These are phyloP conservation scores for Cornus florida DNA, from an alignment of 148 eudicot species.

Conservation along the genomic window DNA sequence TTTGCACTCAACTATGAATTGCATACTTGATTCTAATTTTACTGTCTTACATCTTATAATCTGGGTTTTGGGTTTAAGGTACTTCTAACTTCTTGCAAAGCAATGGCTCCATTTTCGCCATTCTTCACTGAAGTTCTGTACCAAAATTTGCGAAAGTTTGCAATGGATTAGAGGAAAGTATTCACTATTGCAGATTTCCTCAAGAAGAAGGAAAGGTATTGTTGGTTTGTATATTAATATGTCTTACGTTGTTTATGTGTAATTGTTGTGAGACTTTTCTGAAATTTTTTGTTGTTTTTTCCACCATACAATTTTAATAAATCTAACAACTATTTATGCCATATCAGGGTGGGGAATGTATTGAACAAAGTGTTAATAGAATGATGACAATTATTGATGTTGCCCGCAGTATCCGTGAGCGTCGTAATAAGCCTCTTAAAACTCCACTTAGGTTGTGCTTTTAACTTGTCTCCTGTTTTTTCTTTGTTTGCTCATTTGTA, in stretches of 20 bases:
- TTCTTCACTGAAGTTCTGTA: conserved; percentile 93
- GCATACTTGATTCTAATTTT: neutral
- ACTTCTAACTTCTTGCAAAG: conserved; percentile 81
- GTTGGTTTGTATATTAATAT: neutral
- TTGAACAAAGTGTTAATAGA: conserved; percentile 95
- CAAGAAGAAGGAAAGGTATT: conserved; percentile 78
- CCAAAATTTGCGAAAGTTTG: conserved; percentile 73
- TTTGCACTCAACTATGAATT: neutral
- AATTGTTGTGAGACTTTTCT: neutral
- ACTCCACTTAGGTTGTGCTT: conserved; percentile 71
- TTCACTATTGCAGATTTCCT: conserved; percentile 88
- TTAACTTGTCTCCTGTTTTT: neutral
- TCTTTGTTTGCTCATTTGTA: neutral
- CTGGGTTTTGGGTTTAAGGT: conserved; percentile 43
- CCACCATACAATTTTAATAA: neutral
- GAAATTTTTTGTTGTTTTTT: neutral
- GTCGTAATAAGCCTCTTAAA: conserved; percentile 90
- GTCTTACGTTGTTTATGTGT: neutral
- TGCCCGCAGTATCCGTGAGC: conserved; percentile 95
- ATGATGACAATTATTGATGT: conserved; percentile 93
- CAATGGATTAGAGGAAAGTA: conserved; percentile 77
- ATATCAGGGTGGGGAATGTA: conserved; percentile 74
- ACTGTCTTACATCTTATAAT: neutral
- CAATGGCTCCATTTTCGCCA: conserved; percentile 97
- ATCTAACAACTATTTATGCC: neutral